Conservation (phyloP, 495 filamentous ascomycete species). For the Aspergillus cavernicola region DNA sequence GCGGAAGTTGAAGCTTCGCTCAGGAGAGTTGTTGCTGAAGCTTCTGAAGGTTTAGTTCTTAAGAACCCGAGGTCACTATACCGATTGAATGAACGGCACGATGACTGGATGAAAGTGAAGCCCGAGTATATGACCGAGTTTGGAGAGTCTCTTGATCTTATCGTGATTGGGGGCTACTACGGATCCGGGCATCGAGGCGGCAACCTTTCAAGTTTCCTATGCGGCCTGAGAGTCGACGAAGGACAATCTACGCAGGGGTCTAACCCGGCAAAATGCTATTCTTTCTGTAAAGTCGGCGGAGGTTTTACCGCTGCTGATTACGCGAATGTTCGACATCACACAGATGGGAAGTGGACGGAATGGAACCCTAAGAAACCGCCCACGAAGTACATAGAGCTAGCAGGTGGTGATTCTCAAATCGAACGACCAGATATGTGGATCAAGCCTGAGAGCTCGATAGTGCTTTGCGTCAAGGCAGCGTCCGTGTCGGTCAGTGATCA, state of each 20-base stretch:
- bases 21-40: conserved; percentile 78
- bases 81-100: conserved; percentile 83
- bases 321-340: conserved; percentile 71
- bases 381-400: conserved; percentile 74
- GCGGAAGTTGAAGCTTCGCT: conserved; percentile 74
- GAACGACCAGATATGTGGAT: conserved; percentile 95
- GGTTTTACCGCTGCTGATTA: conserved; percentile 87
- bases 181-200: conserved; percentile 84
- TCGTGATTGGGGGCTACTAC: conserved; percentile 91
- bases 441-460: conserved; percentile 78
- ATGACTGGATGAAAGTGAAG: conserved; percentile 99
- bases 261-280: conserved; percentile 73
- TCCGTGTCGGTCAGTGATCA: conserved; percentile 67
- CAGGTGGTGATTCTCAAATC: conserved; percentile 66
- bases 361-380: conserved; percentile 84
- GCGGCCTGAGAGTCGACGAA: conserved; percentile 75
- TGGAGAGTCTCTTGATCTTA: conserved; percentile 85
- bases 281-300: conserved; percentile 94
- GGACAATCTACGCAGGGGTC: conserved; percentile 48
- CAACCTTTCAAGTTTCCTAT: conserved; percentile 77
- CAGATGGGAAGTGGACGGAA: conserved; percentile 84
- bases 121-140: conserved; percentile 98
- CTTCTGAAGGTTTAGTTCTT: conserved; percentile 86
- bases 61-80: conserved; percentile 92
- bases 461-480: conserved; percentile 88